A percentile compares a stretch with the other conserved stretches of the same genome.
These are phyloP conservation scores for Fusarium begoniae DNA, from an alignment of 2,329 filamentous ascomycete species.

Conservation along the genomic window DNA sequence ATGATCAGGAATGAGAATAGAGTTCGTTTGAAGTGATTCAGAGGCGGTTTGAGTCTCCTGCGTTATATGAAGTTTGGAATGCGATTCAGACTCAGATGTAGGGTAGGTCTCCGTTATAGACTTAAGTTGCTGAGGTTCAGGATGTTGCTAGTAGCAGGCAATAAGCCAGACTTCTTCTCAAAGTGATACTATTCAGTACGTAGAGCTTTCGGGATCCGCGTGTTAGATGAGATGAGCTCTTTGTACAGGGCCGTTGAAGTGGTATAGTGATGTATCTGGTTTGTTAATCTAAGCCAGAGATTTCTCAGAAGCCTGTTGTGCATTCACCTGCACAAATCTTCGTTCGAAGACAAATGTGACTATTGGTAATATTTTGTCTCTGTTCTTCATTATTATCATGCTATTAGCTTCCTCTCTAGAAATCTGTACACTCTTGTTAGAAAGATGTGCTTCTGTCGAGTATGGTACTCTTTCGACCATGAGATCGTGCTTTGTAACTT, in stretches of 20 bases:
- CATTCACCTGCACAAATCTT: background rate
- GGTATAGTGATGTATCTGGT: background rate
- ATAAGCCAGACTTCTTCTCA: background rate
- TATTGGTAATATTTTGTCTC: too few species aligned
- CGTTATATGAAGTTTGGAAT: background rate
- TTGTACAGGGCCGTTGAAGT: background rate
- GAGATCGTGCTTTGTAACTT: background rate
- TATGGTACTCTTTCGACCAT: background rate
- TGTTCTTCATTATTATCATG: background rate
- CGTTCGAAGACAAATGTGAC: too few species aligned
- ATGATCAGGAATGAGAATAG: fast-evolving
- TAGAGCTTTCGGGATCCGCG: fast-evolving
- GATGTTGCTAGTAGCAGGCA: background rate
- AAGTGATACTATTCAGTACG: too few species aligned
- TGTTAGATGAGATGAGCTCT: background rate
- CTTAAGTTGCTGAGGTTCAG: background rate
- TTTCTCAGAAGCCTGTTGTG: fast-evolving
- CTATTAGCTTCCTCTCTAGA: too few species aligned
- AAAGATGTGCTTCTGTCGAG: background rate
- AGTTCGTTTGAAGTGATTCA: background rate
- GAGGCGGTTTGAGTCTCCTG: background rate
- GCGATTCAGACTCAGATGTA: background rate
- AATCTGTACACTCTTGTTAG: background rate
- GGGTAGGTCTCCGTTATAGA: background rate
- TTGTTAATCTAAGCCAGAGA: background rate